Conservation (phyloP, 306 rosid species). For the Prunus mongolica region DNA sequence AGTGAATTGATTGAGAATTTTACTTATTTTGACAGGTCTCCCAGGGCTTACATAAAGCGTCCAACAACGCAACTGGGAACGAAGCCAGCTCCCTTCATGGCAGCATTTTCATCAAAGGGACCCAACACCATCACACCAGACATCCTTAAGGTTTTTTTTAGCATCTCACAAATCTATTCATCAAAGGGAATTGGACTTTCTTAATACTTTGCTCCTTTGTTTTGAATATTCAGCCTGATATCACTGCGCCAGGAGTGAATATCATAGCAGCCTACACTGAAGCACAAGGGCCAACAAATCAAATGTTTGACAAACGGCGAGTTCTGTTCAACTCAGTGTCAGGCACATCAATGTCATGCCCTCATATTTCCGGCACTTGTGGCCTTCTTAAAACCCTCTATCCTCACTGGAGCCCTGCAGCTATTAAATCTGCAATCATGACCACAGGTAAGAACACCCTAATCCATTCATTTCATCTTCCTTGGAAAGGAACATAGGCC, state of each 20-base stretch:
- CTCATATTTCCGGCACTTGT: slow-evolving; percentile 75
- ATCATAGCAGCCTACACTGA: slow-evolving; percentile 77
- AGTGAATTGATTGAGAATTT: neutral
- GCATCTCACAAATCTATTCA: neutral
- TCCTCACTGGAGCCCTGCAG: slow-evolving; percentile 90
- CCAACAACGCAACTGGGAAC: slow-evolving; percentile 50
- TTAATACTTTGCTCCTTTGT: neutral
- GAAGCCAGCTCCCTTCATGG: slow-evolving; percentile 93
- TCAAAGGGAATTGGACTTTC: neutral
- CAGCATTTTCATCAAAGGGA: slow-evolving; percentile 91
- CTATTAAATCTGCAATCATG: slow-evolving; percentile 94
- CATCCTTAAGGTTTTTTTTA: slow-evolving; percentile 66
- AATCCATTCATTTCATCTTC: neutral
- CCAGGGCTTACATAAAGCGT: slow-evolving; percentile 57
- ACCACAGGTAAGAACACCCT: slow-evolving; percentile 57
- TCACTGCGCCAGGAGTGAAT: slow-evolving; percentile 94
- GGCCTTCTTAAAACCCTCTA: slow-evolving; percentile 65
- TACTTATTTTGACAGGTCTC: slow-evolving; percentile 36
- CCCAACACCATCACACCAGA: slow-evolving; percentile 66
- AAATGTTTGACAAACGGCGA: slow-evolving; percentile 57
- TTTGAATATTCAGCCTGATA: slow-evolving; percentile 65
- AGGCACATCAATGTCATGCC: slow-evolving; percentile 99
- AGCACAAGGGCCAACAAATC: slow-evolving; percentile 80
- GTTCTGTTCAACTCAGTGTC: slow-evolving; percentile 58
- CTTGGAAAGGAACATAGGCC: neutral